Base-by-base conservation (phyloP, 164 flowering plant species). In the Santalum album region DNA sequence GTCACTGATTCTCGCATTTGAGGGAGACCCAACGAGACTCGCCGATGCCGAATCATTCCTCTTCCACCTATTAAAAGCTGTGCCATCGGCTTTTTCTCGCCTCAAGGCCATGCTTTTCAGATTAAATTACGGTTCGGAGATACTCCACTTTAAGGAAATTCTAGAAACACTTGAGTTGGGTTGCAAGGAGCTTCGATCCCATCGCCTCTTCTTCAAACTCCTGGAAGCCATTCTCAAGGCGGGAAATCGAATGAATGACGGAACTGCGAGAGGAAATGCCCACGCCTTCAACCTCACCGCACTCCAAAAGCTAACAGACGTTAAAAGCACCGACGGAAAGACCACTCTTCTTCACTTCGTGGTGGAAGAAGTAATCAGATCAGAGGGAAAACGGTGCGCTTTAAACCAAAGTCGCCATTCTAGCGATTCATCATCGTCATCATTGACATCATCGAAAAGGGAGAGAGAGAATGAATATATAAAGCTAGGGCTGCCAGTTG, bases 31-130 rank as follows among this genome's bases (percentile, higher is more conserved):
- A 6, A 53, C 65, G 15, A 72, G 60, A 25, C 77, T 82, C 1
- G 85, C 88, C 1, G 79, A 74, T 58, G 85, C 88, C 2, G 85
- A 82, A 54, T 74, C 80, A 24, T 82, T 80, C 68, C 72, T 78
- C 4, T 80, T 49, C 72, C 73, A 72, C 53, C 52, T 78, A 25
- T 75, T 82, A 29, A 79, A 64, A 55, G 68, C 80, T 2, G 63
- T 82, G 56, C 88, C 85, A 12, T 63, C 78, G 0, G 79, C 88
- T 6, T 80, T 80, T 49, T 61, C 64, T 3, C 73, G 83, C 2
- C 44, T 78, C 18, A 61, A 63, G 14, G 76, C 88, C 11, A 68
- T 82, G 81, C 69, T 59, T n/a, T 82, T 82, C 61, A 67, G 75
- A 63, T 60, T 56, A 20, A 76, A 62, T 36, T 80, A 66, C 42